Conservation (phyloP, 2,329 filamentous ascomycete genomes). For the Emergomyces orientalis region DNA sequence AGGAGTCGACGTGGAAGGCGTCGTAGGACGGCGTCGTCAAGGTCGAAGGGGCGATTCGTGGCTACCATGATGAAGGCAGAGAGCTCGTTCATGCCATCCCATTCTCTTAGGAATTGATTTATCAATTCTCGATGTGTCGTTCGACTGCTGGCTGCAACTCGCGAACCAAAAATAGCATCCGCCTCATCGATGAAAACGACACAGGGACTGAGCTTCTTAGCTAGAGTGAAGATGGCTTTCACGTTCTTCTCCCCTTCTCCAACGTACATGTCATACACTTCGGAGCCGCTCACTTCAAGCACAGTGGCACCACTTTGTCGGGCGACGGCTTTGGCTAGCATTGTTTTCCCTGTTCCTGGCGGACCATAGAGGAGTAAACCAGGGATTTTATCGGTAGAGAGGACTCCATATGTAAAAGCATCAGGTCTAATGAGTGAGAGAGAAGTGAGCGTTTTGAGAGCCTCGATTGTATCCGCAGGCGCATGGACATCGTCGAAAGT, state of each 20-base stretch:
- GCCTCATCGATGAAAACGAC: constrained; percentile 97
- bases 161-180: constrained; percentile 78
- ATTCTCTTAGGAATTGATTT: constrained; percentile 93
- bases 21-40: constrained; percentile 55
- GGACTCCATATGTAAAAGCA: constrained; percentile 90
- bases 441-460: constrained; percentile 79
- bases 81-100: constrained; percentile 79
- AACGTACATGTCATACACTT: constrained; percentile 93
- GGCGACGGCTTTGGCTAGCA: constrained; percentile 55
- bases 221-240: constrained; percentile 79
- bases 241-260: constrained; percentile 96
- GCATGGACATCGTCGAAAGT: constrained; percentile 84
- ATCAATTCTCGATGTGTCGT: constrained; percentile 77
- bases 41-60: constrained; percentile 88
- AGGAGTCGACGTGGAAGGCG: constrained; percentile 42
- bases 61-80: constrained; percentile 97
- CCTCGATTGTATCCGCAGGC: constrained; percentile 70
- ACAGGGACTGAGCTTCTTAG: constrained; percentile 82
- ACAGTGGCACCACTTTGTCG: constrained; percentile 58
- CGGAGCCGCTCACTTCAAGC: constrained; percentile 79
- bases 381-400: constrained; percentile 82
- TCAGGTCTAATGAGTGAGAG: constrained; percentile 80
- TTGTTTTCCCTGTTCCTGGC: constrained; percentile 57
- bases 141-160: constrained; percentile 53
- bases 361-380: constrained; percentile 83